Base-by-base conservation (phyloP, 345 rosid species). In the Arabidopsis suecica region DNA sequence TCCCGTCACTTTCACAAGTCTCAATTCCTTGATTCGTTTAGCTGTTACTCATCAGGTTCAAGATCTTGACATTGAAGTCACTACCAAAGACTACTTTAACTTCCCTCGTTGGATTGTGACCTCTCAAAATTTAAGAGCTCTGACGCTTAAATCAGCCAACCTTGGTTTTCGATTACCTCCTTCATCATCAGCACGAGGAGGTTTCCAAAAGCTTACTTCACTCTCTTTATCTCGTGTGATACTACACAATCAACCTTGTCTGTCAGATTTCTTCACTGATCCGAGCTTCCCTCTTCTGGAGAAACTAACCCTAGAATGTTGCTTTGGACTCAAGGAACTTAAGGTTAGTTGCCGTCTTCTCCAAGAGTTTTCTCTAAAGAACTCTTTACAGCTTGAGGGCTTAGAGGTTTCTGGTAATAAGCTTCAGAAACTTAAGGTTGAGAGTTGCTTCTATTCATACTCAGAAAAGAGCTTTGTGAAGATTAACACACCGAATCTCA, bases 121-220 rank as follows among this genome's bases (percentile, higher is more conserved):
- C 0, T 89, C 93, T 50, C 90, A 86, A 12, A 65, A 84, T 9
- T 38, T 89, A 50, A 83, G 83, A 71, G 77, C 80, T 40, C 84
- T 91, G 73, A 82, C 74, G 65, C 77, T 88, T 57, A 86, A 81
- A 70, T 91, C 98, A 4, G 73, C 74, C 33, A 69, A 78, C 60
- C 96, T 88, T 0, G 98, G 97, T 1, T 91, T 91, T 76, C 61
- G 98, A 18, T 79, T 93, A 18, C 97, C 93, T 38, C 88, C 89
- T 12, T 77, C 83, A 1, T 83, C 88, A 4, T 72, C 86, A 2
- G 74, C 89, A 82, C 54, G 33, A 12, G 82, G 75, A 8, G 91
- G 97, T 60, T 91, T 91, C 65, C 84, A 71, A 13, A 85, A 83
- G 1, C 91, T 88, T 23, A 73, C 71, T 63, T 79, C 87, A 4